These are phyloP conservation scores for Cubamyces sp. DNA, from an alignment of 768 basidiomycete species.

Conservation along the genomic window DNA sequence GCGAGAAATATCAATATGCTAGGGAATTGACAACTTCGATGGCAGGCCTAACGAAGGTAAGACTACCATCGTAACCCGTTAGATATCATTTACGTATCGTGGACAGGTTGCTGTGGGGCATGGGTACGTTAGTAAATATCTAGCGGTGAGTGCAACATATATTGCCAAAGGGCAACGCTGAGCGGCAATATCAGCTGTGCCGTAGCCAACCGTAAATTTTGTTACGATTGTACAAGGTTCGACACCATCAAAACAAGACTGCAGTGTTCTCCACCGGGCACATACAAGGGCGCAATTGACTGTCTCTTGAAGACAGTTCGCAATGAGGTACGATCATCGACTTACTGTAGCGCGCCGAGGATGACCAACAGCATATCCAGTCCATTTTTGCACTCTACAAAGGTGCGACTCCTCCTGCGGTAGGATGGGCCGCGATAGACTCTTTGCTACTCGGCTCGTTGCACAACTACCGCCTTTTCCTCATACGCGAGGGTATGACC, in stretches of 20 bases:
- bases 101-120: conserved; percentile 70
- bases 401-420: conserved; percentile 71
- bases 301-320: conserved; percentile 58
- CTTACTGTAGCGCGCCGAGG: background rate
- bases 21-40: background rate
- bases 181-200: background rate
- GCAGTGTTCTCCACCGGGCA: conserved; percentile 68
- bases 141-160: background rate
- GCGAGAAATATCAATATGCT: background rate
- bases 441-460: conserved; percentile 70
- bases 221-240: conserved; percentile 45
- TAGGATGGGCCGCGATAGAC: conserved; percentile 77
- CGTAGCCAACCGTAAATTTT: background rate
- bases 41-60: conserved; percentile 24
- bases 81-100: background rate
- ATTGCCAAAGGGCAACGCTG: background rate
- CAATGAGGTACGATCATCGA: conserved; percentile 52
- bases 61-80: background rate
- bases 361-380: conserved; percentile 34
- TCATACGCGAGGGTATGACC: conserved; percentile 54
- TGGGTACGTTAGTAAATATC: conserved; percentile 43
- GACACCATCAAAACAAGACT: conserved; percentile 76
- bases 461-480: conserved; percentile 72
- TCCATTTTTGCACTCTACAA: conserved; percentile 72
- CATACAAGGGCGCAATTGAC: conserved; percentile 64